Conservation (phyloP, 139 green algal genomes). For the Deuterostichococcus epilithicus region DNA sequence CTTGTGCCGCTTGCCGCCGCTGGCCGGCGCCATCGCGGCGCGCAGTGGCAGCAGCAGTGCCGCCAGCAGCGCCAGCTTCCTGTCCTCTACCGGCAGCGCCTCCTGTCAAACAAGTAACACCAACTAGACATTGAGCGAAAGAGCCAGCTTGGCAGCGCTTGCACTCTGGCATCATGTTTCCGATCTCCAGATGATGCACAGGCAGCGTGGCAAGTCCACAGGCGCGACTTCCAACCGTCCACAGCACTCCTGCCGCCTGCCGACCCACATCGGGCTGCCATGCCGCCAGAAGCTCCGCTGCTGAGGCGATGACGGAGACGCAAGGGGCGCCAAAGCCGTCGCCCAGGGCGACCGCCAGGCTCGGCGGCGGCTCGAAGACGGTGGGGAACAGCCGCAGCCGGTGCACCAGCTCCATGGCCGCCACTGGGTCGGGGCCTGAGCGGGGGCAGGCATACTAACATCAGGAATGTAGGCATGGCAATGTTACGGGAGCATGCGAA, state of each 20-base stretch:
- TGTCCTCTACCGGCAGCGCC: slow-evolving; percentile 49
- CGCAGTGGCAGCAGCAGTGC: slow-evolving; percentile 75
- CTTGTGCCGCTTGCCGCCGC: slow-evolving; percentile 44
- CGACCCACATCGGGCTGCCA: not conserved
- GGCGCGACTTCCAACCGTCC: too few species aligned
- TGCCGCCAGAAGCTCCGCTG: slow-evolving; percentile 7
- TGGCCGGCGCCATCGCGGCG: slow-evolving; percentile 4
- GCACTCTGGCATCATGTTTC: too few species aligned
- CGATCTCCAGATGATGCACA: not conserved
- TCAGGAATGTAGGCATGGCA: not conserved
- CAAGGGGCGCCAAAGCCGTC: slow-evolving; percentile 33
- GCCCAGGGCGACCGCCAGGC: slow-evolving; percentile 9
- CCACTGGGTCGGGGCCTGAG: slow-evolving; percentile 60
- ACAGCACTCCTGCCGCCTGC: too few species aligned
- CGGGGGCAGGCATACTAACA: not conserved
- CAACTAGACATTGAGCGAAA: not conserved
- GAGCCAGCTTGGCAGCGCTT: not conserved
- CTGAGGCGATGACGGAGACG: slow-evolving; percentile 26
- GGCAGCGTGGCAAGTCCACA: too few species aligned
- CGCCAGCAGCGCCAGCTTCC: slow-evolving; percentile 59
- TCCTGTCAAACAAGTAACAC: not conserved
- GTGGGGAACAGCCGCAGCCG: slow-evolving; percentile 62
- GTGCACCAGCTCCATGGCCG: slow-evolving; percentile 61
- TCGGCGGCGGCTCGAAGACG: slow-evolving; percentile 59
- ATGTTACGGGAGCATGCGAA: too few species aligned